Base-by-base conservation (phyloP, 139 green algal species). In the Nannochloris sp. region DNA sequence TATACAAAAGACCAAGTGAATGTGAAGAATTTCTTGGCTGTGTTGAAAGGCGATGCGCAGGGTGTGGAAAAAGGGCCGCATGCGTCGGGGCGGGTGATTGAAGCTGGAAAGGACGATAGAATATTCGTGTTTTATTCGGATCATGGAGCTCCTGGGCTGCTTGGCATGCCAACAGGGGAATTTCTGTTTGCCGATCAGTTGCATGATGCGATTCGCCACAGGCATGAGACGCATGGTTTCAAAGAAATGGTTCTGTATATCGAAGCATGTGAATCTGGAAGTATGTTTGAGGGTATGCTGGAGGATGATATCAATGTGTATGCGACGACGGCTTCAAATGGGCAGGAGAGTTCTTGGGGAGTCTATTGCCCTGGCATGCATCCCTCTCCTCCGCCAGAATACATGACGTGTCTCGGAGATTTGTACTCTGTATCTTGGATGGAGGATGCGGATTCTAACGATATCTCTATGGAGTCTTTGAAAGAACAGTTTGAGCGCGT, bases 371-470 rank as follows among this genome's bases (percentile, higher is more conserved):
- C 45, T 58, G 51, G 68, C 36, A 60, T 55, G 62, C 17, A 31
- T 56, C 72, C 65, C 30, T 57, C 65, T 31, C 33, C 73, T 28
- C 71, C 82, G 51, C 9, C 59, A 56, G 71, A 84, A 74, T 86
- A 89, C 55, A 78, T 66, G 60, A 95, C 89, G 17, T 98, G 92
- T 76, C 81, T 98, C 46, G 92, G 93, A 6, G 92, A 98, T 72
- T 82, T 98, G 10, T 98, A 90, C 81, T 84, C 63, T 25, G 86
- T 97, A 30, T 73, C 87, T 4, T 98, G 87, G 87, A 87, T 98
- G 81, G 92, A 97, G 75, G 83, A 98, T 68, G 71, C 70, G 13
- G 89, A 97, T 23, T 26, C 55, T 0, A 61, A 64, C 14, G 79
- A 96, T 71, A 69, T 91, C 20, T 68, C 61, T 1, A 33, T 68